phyloP scores from a whole-genome alignment of 371 early-diverging fungal species.

The Entomophthora muscae region DNA sequence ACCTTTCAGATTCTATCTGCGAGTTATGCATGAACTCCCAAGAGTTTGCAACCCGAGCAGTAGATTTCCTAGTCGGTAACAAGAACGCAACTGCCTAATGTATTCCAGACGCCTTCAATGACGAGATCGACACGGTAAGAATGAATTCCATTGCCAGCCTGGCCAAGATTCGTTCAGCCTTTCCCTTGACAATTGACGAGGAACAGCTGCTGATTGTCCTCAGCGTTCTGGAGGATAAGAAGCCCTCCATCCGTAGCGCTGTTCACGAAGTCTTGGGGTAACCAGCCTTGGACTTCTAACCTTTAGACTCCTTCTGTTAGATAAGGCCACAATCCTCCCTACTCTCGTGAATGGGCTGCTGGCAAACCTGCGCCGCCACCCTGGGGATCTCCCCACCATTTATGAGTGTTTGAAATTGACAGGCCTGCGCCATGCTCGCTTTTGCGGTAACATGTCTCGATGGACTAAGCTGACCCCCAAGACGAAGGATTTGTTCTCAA shows the following conservation, averaged over 20 bases:
- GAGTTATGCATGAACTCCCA: conserved; percentile 43
- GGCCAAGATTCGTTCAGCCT: conserved; percentile 36
- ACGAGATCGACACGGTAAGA: conserved; percentile 67
- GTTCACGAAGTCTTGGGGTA: conserved; percentile 49
- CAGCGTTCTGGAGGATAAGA: conserved; percentile 58
- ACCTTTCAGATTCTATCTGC: conserved; percentile 66
- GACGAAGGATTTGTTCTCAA: conserved; percentile 22
- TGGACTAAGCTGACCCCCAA: background rate
- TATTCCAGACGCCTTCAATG: conserved; percentile 93
- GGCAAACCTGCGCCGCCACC: conserved; percentile 36
- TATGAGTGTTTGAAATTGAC: conserved; percentile 38
- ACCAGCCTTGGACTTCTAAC: background rate
- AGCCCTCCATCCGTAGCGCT: conserved; percentile 35
- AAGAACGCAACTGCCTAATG: no score
- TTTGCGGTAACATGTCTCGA: conserved; percentile 30
- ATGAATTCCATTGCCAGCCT: conserved; percentile 60
- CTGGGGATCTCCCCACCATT: conserved; percentile 44
- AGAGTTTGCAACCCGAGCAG: conserved; percentile 38
- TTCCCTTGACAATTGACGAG: conserved; percentile 37
- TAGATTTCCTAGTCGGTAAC: conserved; percentile 63
- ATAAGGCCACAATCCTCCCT: conserved; percentile 16
- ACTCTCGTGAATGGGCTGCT: conserved; percentile 30
- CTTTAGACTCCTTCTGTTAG: conserved; percentile 26
- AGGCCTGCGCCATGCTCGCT: conserved; percentile 35
- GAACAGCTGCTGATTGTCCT: conserved; percentile 56